Conservation (phyloP, 202 grass and related monocot species). For the Saccharum hybrid region DNA sequence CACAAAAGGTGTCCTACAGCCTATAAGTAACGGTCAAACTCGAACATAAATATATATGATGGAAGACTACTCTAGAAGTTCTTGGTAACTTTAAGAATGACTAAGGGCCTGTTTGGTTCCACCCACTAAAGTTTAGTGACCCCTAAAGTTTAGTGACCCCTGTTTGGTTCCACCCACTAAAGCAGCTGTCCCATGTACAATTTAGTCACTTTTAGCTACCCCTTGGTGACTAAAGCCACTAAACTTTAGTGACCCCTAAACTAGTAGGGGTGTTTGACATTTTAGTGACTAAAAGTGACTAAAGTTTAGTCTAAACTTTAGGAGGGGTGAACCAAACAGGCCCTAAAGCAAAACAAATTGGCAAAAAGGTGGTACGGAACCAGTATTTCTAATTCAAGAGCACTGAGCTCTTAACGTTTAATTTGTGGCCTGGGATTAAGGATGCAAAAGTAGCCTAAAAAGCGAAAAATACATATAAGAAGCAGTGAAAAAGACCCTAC, state of each 20-base stretch:
- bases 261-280: no score
- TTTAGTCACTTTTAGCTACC: no score
- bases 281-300: no score
- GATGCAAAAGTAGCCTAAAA: conserved; percentile 13
- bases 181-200: no score
- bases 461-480: not conserved
- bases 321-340: no score
- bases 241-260: no score
- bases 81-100: conserved; percentile 17
- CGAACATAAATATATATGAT: not conserved
- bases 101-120: not conserved
- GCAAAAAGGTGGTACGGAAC: conserved; percentile 11
- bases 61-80: not conserved
- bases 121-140: no score
- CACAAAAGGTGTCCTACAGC: not conserved
- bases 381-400: conserved; percentile 27
- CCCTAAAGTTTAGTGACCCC: no score
- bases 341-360: conserved; percentile 29
- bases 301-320: no score
- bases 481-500: not conserved
- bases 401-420: not conserved
- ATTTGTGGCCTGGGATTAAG: conserved; percentile 26
- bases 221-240: no score
- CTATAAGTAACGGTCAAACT: not conserved
- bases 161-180: no score